These are phyloP conservation scores for Silybum marianum DNA, from an alignment of 129 eudicot species.

Conservation along the genomic window DNA sequence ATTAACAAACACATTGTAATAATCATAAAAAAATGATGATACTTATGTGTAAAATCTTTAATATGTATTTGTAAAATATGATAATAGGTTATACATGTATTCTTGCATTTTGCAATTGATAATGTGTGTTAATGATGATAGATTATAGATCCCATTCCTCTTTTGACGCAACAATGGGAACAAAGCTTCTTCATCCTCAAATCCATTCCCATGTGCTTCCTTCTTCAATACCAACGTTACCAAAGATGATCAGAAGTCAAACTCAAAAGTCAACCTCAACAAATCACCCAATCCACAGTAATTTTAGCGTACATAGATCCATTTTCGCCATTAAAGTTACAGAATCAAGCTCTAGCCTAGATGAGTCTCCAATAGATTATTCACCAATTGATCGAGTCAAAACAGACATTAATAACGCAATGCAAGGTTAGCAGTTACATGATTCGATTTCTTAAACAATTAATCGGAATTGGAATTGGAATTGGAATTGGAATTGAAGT, in stretches of 20 bases:
- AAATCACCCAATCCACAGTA: conserved; percentile 29
- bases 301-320: conserved; percentile 13
- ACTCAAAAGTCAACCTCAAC: conserved; percentile 28
- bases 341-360: conserved; percentile 36
- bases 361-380: conserved; percentile 3
- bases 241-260: conserved; percentile 32
- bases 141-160: not conserved
- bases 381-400: conserved; percentile 45
- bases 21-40: not conserved
- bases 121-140: no score
- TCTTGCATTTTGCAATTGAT: no score
- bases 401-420: conserved; percentile 46
- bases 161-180: conserved; percentile 43
- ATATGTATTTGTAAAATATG: not conserved
- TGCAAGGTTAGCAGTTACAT: conserved; percentile 51
- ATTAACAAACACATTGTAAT: not conserved
- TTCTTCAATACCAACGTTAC: conserved; percentile 21
- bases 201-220: conserved; percentile 50
- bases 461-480: not conserved
- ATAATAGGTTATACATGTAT: not conserved
- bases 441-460: not conserved
- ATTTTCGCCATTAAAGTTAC: conserved; percentile 47
- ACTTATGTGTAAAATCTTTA: not conserved
- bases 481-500: not conserved
- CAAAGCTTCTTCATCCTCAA: conserved; percentile 61